Conservation (phyloP, 805 yeast species). For the Spathaspora girioi region DNA sequence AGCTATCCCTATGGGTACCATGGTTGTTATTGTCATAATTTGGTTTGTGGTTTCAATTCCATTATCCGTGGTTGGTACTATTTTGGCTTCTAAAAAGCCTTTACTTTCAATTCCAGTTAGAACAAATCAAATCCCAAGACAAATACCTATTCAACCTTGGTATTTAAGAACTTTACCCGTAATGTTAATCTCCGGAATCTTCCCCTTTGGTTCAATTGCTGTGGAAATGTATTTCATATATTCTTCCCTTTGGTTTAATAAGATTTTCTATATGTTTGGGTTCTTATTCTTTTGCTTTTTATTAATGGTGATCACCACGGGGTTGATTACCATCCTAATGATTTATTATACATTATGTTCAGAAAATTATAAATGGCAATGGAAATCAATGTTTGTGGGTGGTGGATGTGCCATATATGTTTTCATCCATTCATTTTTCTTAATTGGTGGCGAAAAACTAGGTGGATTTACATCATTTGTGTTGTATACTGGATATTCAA, state of each 20-base stretch:
- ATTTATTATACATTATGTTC: slow-evolving; percentile 81
- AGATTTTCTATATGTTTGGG: slow-evolving; percentile 96
- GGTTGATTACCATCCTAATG: slow-evolving; percentile 74
- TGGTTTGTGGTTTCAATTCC: slow-evolving; percentile 91
- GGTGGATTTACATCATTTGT: slow-evolving; percentile 75
- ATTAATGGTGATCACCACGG: slow-evolving; percentile 78
- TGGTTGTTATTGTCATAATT: slow-evolving; percentile 71
- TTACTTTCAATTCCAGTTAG: slow-evolving; percentile 70
- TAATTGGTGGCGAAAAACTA: slow-evolving; percentile 60
- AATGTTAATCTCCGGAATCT: slow-evolving; percentile 76
- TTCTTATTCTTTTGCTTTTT: slow-evolving; percentile 84
- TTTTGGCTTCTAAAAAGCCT: slow-evolving; percentile 65
- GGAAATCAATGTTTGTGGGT: slow-evolving; percentile 84
- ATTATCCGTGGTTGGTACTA: slow-evolving; percentile 76
- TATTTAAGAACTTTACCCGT: slow-evolving; percentile 67
- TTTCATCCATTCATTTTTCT: slow-evolving; percentile 74
- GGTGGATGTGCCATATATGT: slow-evolving; percentile 88
- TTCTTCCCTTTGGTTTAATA: slow-evolving; percentile 89
- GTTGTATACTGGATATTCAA: slow-evolving; percentile 79
- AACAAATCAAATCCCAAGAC: slow-evolving; percentile 94
- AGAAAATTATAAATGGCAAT: slow-evolving; percentile 96
- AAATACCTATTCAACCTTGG: slow-evolving; percentile 89
- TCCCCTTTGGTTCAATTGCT: slow-evolving; percentile 93
- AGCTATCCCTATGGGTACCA: slow-evolving; percentile 89
- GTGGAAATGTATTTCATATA: slow-evolving; percentile 93